phyloP scores from a whole-genome alignment of 441 rosid genomes.

The Manihot esculenta region DNA sequence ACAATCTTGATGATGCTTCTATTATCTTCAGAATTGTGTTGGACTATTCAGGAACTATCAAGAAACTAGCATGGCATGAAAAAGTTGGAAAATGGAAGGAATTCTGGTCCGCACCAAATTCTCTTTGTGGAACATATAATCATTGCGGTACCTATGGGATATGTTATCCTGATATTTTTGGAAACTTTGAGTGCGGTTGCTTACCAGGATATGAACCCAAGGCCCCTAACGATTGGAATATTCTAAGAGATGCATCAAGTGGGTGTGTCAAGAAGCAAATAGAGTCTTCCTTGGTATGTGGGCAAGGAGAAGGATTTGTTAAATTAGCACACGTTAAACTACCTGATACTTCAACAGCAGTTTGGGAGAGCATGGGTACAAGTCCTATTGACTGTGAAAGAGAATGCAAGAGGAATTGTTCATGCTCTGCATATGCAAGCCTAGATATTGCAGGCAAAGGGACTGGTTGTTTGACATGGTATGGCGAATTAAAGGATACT shows the following conservation, averaged over 20 bases:
- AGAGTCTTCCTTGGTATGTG: conserved; percentile 10
- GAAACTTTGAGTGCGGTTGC: conserved; percentile 25
- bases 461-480: conserved; percentile 24
- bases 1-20: background rate
- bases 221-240: background rate
- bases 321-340: conserved; percentile 14
- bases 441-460: conserved; percentile 2
- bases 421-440: conserved; percentile 21
- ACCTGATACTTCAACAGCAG: conserved; percentile 26
- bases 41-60: background rate
- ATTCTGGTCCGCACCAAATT: conserved; percentile 1
- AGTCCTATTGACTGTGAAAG: conserved; percentile 12
- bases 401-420: conserved; percentile 27
- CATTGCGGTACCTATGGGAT: conserved; percentile 31
- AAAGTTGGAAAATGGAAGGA: conserved; percentile 22
- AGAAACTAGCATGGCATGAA: conserved; percentile 24
- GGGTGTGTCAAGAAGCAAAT: conserved; percentile 29
- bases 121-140: conserved; percentile 25
- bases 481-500: conserved; percentile 18
- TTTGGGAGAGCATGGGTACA: background rate
- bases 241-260: conserved; percentile 17
- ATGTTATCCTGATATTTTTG: background rate
- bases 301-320: conserved; percentile 22
- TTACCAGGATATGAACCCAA: conserved; percentile 26
- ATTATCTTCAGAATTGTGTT: conserved; percentile 13